Percentiles rank a stretch among this genome's conserved stretches.
Conservation (phyloP, 2,329 filamentous ascomycete genomes). For the Colletotrichum acutatum region DNA sequence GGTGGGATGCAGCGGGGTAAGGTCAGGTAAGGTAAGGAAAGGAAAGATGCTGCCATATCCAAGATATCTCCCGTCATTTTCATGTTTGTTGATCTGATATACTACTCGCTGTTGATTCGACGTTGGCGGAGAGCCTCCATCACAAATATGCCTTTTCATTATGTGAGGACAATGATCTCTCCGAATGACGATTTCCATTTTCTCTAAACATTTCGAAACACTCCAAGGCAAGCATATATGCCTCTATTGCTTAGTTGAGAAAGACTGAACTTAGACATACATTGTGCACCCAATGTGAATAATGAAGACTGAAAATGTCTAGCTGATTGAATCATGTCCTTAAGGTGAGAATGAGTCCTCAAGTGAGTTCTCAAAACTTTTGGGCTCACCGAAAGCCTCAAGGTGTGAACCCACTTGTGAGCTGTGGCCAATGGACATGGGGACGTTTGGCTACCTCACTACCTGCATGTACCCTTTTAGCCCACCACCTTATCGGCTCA, state of each 20-base stretch:
- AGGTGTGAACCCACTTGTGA: neutral
- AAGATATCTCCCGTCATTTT: neutral
- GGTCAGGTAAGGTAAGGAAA: neutral
- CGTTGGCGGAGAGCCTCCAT: neutral
- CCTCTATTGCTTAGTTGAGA: neutral
- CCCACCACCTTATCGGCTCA: conserved; percentile 18
- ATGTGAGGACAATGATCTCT: neutral
- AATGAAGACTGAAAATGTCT: neutral
- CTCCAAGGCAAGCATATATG: neutral
- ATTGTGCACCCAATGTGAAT: no score
- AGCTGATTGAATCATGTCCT: neutral
- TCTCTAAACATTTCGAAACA: neutral
- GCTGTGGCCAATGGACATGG: neutral
- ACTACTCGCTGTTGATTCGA: neutral
- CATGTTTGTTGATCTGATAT: neutral
- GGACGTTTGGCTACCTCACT: neutral
- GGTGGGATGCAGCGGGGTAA: conserved; percentile 33
- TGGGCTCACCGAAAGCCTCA: neutral
- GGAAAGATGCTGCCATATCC: conserved; percentile 11
- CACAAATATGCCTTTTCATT: neutral
- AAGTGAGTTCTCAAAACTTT: neutral
- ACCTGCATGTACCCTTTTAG: conserved; percentile 14
- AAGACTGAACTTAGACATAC: neutral
- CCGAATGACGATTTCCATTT: neutral
- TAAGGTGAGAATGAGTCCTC: neutral